Evolutionary conservation across 768 basidiomycete species (phyloP), one percentile per base, ranked within the genome.

Genomic region (Lactarius evosmus): DNA sequence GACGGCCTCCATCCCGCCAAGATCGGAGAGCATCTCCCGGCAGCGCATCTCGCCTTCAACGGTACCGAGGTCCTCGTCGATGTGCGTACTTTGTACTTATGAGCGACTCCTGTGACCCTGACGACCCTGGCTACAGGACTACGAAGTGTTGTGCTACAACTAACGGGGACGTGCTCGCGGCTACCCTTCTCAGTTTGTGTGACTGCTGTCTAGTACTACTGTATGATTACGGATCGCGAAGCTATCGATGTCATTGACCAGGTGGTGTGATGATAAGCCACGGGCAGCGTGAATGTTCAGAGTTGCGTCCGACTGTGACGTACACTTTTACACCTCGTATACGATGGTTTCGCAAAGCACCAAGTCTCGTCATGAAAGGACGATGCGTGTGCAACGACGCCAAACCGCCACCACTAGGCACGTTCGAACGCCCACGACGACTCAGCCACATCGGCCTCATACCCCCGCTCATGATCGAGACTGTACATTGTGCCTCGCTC

Each of bases 1-100:
- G 77, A 75, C 25, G 80, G 78, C 9, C 76, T 80, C 36, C 80
- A 85, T 70, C 86, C 87, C 7, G 89, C 87, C n/a, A 90, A 89
- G 73, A 79, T 79, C 33, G 81, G 82, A 68, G 78, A 79, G 69
- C 78, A 78, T 44, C 74, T 81, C 53, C 80, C 84, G 60, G 84
- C 83, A 78, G 67, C 66, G 77, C 73, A 36, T 66, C 82, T 89
- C 56, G 78, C 86, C 3, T 83, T 80, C 60, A 80, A 75, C 54
- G 73, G 77, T 25, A 76, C 70, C 7, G 86, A 88, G 77, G 78
- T 82, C 71, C 74, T 78, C 46, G 71, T 85, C 36, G 75, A 79
- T 72, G 85, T 84, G 54, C 56, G 75, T 71, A 40, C n/a, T 12
- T 19, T 16, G 30, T 50, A 17, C 4, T 33, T 7, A 32, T 50